phyloP scores from a whole-genome alignment of 1,284 basidiomycete genomes.

The Phellinidium pouzarii region DNA sequence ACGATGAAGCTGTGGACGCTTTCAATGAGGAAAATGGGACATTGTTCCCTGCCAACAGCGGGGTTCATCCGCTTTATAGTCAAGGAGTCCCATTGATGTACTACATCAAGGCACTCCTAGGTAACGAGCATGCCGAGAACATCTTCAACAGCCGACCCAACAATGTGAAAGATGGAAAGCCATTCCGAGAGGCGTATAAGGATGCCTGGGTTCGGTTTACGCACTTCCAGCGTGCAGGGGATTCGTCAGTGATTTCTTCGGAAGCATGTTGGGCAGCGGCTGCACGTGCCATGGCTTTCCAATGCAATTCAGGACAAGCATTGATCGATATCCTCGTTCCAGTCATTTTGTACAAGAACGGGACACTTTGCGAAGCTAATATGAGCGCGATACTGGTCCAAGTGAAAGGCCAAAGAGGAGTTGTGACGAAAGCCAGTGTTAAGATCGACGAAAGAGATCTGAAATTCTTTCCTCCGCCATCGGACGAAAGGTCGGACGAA shows the following conservation, averaged over 20 bases:
- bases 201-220: conserved; percentile 1
- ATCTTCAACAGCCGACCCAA: conserved; percentile 1
- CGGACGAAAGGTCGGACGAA: too few relatives aligned
- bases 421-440: not conserved
- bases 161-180: not conserved
- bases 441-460: not conserved
- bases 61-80: not conserved
- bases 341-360: not conserved
- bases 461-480: not conserved
- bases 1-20: not conserved
- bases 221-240: conserved; percentile 1
- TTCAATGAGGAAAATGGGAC: not conserved
- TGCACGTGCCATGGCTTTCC: not conserved
- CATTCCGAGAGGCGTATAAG: conserved; percentile 1
- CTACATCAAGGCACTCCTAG: not conserved
- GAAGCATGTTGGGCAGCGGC: not conserved
- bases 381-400: not conserved
- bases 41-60: not conserved
- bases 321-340: not conserved
- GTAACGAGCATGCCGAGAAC: not conserved
- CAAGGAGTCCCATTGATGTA: not conserved
- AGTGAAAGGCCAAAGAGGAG: not conserved
- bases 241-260: not conserved
- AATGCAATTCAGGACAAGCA: not conserved
- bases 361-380: not conserved